Evolutionary conservation across 129 eudicot genomes (phyloP).

Genomic region (Tanacetum coccineum): DNA sequence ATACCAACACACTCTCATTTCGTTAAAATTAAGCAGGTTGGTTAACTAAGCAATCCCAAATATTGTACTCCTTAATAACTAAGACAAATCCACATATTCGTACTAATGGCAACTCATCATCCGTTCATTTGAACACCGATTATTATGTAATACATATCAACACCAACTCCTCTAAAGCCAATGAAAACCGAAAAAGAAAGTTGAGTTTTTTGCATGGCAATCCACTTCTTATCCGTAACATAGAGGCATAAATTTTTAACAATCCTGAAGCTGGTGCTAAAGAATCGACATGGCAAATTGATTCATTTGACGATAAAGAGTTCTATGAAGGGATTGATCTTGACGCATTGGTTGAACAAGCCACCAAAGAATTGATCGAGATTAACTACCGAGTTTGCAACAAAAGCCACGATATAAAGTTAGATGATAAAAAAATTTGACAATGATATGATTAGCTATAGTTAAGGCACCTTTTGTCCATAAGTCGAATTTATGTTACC

Average conservation of each 20-base stretch:
- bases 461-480: too few relatives aligned
- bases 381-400: too few relatives aligned
- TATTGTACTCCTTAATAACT: too few relatives aligned
- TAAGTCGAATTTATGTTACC: too few relatives aligned
- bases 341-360: slow-evolving; percentile 90
- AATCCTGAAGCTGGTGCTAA: slow-evolving; percentile 23
- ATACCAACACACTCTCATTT: too few relatives aligned
- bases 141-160: slow-evolving; percentile 22
- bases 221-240: slow-evolving; percentile 51
- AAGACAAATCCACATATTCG: slow-evolving; percentile 26
- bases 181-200: slow-evolving; percentile 50
- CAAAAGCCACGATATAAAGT: too few relatives aligned
- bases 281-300: slow-evolving; percentile 24
- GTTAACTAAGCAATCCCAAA: too few relatives aligned
- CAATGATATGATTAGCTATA: too few relatives aligned
- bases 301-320: slow-evolving; percentile 45
- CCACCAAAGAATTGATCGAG: slow-evolving; percentile 51
- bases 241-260: slow-evolving; percentile 44
- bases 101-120: slow-evolving; percentile 31
- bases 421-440: too few relatives aligned
- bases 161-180: slow-evolving; percentile 1
- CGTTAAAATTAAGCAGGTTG: too few relatives aligned
- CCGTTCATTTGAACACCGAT: slow-evolving; percentile 16
- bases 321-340: slow-evolving; percentile 73
- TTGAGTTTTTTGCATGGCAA: slow-evolving; percentile 34